Evolutionary conservation across 257 asterid genomes (phyloP), one percentile per base, ranked within the genome.

Genomic region (Linaria vulgaris): DNA sequence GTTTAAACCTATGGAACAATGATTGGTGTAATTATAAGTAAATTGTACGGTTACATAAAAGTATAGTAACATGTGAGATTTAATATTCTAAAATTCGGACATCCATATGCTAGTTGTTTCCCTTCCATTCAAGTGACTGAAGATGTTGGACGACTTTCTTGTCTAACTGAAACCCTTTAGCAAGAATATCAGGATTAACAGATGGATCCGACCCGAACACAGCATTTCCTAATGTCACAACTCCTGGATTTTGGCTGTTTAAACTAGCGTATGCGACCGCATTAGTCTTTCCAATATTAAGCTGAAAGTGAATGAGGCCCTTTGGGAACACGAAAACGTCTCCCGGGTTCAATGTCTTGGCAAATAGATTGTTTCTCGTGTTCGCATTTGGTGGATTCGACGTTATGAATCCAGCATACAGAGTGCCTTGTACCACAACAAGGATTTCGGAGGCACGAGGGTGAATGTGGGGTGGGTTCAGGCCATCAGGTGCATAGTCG

Each of bases 321-420:
- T 44, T 50, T 1, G 78, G 78, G 1, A 74, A 74, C 13, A 69
- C 74, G n/a, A 39, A 52, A 5, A 56, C 69, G 12, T 69, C 73
- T 30, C 73, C 73, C 9, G 56, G 62, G 16, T 69, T 12, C 38
- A 69, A 9, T 10, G 7, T 25, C 48, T 69, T 69, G 5, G 73
- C 22, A 10, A 59, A 69, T 3, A 69, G 47, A 12, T n/a, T 51
- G 67, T 69, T 69, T 67, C 46, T 69, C 48, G 21, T 31, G 56
- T 23, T 23, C 4, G 73, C 51, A 15, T 61, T 19, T 27, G 27
- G 19, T 19, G 74, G 56, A 14, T 72, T 66, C 0, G 77, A 66
- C 5, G 72, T 14, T 9, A 72, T 57, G 55, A 76, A 76, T 6
- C 80, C 80, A 0, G n/a, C 71, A 54, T 62, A 67, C 3, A 75